Conservation (phyloP, 345 rosid genomes). For the Cardamine occulta region DNA sequence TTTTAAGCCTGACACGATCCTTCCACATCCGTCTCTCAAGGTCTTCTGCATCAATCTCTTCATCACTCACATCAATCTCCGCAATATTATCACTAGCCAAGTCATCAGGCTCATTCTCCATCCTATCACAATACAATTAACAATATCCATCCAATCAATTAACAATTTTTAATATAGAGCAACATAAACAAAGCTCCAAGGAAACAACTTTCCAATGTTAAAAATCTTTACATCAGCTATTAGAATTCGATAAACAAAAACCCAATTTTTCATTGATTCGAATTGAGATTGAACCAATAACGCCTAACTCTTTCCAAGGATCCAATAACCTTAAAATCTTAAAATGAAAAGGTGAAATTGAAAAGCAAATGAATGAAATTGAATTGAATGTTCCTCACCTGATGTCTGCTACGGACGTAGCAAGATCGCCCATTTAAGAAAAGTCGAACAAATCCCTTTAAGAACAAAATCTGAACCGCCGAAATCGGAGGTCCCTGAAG, state of each 20-base stretch:
- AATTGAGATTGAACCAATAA: conserved; percentile 23
- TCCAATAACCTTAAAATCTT: conserved; percentile 9
- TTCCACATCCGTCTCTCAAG: conserved; percentile 97
- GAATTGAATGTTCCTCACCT: conserved; percentile 37
- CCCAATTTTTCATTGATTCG: background rate
- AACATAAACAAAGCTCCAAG: background rate
- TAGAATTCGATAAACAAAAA: background rate
- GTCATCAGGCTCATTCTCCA: conserved; percentile 59
- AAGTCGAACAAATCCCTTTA: conserved; percentile 4
- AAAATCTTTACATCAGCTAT: background rate
- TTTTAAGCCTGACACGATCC: conserved; percentile 81
- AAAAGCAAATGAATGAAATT: conserved; percentile 6
- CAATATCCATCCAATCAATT: background rate
- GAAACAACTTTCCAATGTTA: background rate
- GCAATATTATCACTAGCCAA: conserved; percentile 73
- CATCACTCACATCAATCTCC: conserved; percentile 99
- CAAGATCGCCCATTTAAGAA: conserved; percentile 35
- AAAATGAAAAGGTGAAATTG: background rate
- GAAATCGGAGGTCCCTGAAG: conserved; percentile 11
- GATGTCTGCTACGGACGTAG: conserved; percentile 30
- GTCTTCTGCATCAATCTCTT: conserved; percentile 89
- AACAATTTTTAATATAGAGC: background rate
- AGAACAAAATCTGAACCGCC: background rate
- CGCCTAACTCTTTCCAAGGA: background rate
- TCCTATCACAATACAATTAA: conserved; percentile 36